Evolutionary conservation across 495 filamentous ascomycete species (phyloP), one percentile per base, ranked within the genome.

Genomic region (Hypoxylon crocopeplum): DNA sequence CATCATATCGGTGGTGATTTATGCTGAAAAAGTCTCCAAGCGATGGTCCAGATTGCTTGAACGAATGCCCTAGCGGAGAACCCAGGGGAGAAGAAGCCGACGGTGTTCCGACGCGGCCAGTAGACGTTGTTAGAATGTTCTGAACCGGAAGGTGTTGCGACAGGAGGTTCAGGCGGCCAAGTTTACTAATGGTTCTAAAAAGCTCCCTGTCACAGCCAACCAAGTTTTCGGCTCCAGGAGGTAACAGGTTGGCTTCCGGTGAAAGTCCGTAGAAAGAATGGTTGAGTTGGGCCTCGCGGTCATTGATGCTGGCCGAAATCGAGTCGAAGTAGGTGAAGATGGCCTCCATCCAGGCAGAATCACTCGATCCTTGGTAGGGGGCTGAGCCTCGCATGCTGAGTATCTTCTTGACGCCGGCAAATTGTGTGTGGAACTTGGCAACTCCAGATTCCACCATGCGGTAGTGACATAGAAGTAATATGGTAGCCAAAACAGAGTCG

Each of bases 311-410:
- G 21, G 91, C 90, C 0, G 90, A 92, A 77, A 97, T 89, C n/a
- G 91, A 92, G 69, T 97, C 93, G 62, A 95, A 91, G 84, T 92
- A 97, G 12, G 92, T 94, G 67, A 97, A 97, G 67, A 97, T 86
- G n/a, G 91, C 87, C 56, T 96, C 91, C 78, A 97, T 92, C 93
- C 93, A 98, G 3, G 81, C 76, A 58, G 82, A 83, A 39, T 81
- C 79, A 34, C 85, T 87, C 24, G 90, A 84, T 47, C 91, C 88
- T 12, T 86, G 83, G 33, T 86, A 77, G 13, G 81, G 71, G 22
- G 82, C 83, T 19, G 85, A 83, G 56, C 88, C 82, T 48, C 93
- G 83, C 75, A 98, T 86, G 8, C 87, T 83, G 8, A 97, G 84
- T 41, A 98, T 85, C 77, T 94, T 93, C 70, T 93, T 94, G 44